Evolutionary conservation across 805 yeast genomes (phyloP).

Genomic region (Scheffersomyces stipitis): DNA sequence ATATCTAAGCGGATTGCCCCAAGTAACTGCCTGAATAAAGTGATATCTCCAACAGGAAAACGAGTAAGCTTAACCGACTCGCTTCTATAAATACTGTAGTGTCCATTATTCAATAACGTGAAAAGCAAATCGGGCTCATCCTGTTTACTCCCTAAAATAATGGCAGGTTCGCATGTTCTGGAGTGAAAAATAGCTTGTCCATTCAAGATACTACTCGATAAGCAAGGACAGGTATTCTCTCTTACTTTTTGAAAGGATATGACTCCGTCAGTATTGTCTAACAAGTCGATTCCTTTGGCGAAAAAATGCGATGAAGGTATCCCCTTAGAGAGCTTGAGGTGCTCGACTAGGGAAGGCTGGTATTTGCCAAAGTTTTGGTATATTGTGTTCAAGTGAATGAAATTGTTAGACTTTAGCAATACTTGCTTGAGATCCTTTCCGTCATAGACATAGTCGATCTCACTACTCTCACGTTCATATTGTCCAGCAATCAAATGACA

Average conservation of each 20-base stretch:
- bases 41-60: too few relatives aligned
- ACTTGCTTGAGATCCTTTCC: background rate
- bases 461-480: background rate
- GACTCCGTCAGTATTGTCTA: background rate
- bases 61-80: too few relatives aligned
- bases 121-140: background rate
- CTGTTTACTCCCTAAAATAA: background rate
- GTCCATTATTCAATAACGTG: too few relatives aligned
- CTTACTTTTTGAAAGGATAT: background rate
- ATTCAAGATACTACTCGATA: background rate
- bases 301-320: background rate
- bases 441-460: background rate
- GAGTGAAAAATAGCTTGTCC: background rate
- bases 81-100: too few relatives aligned
- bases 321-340: too few relatives aligned
- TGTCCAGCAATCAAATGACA: background rate
- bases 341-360: too few relatives aligned
- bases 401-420: background rate
- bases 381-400: background rate
- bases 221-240: background rate
- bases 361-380: background rate
- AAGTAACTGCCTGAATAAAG: too few relatives aligned
- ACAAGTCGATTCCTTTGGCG: background rate
- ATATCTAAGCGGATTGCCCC: too few relatives aligned
- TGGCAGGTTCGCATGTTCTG: background rate